Percentiles rank a stretch among this genome's conserved stretches.
Evolutionary conservation across 192 early-diverging fungal species (phyloP).

Genomic region (Coemansia umbellata): DNA sequence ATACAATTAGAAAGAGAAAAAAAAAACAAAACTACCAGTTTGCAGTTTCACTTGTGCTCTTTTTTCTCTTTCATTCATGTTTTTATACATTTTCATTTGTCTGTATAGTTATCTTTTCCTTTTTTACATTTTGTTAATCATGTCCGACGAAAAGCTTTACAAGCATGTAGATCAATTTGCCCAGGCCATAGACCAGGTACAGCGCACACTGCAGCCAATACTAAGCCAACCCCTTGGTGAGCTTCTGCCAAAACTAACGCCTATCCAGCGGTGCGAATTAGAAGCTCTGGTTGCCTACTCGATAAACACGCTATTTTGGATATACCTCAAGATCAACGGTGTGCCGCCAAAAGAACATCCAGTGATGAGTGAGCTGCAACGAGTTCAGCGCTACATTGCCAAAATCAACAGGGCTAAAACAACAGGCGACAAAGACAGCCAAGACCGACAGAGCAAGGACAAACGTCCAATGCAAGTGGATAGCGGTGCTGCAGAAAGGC

Average conservation of each 20-base stretch:
- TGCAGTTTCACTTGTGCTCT: neutral
- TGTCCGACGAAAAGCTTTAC: constrained; percentile 23
- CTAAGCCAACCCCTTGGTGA: constrained; percentile 43
- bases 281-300: constrained; percentile 55
- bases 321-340: constrained; percentile 56
- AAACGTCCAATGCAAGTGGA: constrained; percentile 43
- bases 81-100: constrained; percentile 6
- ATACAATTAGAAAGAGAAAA: too few relatives aligned
- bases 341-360: constrained; percentile 52
- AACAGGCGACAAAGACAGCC: constrained; percentile 1
- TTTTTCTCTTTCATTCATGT: neutral
- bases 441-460: constrained; percentile 7
- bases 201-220: constrained; percentile 25
- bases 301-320: constrained; percentile 55
- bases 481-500: constrained; percentile 50
- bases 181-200: constrained; percentile 23
- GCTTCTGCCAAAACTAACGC: constrained; percentile 45
- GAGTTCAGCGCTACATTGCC: constrained; percentile 36
- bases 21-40: too few relatives aligned
- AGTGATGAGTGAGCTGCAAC: constrained; percentile 56
- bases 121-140: neutral
- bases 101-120: neutral
- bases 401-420: constrained; percentile 52
- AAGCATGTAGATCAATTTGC: constrained; percentile 39
- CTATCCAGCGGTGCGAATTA: constrained; percentile 54